These are phyloP conservation scores for Kuraishia capsulata DNA, from an alignment of 805 yeast species.

Conservation along the genomic window DNA sequence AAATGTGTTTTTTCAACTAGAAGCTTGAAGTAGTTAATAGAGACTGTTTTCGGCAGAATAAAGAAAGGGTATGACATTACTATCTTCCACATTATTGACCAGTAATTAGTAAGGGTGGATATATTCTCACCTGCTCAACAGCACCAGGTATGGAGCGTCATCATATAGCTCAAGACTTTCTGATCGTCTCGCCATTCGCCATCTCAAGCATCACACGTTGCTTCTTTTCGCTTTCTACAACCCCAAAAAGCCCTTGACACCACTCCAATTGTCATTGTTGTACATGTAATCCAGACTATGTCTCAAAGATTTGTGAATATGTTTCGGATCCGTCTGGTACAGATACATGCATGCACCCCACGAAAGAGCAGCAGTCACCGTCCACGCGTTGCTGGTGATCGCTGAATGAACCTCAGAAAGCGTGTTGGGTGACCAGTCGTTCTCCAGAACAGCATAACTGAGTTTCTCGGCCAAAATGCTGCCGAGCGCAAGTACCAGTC, in stretches of 20 bases:
- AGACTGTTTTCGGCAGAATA: too few relatives aligned
- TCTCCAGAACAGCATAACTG: slow-evolving; percentile 12
- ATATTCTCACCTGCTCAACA: too few relatives aligned
- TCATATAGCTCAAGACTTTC: too few relatives aligned
- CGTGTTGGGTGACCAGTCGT: background rate
- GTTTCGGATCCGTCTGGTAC: slow-evolving; percentile 52
- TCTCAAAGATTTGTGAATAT: slow-evolving; percentile 55
- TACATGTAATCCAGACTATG: slow-evolving; percentile 66
- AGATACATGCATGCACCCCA: slow-evolving; percentile 75
- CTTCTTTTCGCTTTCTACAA: background rate
- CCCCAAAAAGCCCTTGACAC: slow-evolving; percentile 2
- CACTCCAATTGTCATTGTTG: slow-evolving; percentile 6
- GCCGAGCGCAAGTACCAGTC: slow-evolving; percentile 57
- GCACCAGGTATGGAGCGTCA: too few relatives aligned
- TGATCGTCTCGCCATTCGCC: too few relatives aligned
- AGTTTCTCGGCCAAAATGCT: slow-evolving; percentile 30
- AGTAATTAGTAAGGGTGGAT: too few relatives aligned
- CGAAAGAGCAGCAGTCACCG: slow-evolving; percentile 47
- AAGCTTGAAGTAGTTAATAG: too few relatives aligned
- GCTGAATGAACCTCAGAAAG: background rate
- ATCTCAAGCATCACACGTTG: too few relatives aligned
- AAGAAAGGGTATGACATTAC: too few relatives aligned
- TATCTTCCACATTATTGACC: too few relatives aligned
- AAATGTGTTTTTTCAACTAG: too few relatives aligned
- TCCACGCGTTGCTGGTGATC: slow-evolving; percentile 32